phyloP scores from a whole-genome alignment of 305 asterid species.

The Fraxinus latifolia region DNA sequence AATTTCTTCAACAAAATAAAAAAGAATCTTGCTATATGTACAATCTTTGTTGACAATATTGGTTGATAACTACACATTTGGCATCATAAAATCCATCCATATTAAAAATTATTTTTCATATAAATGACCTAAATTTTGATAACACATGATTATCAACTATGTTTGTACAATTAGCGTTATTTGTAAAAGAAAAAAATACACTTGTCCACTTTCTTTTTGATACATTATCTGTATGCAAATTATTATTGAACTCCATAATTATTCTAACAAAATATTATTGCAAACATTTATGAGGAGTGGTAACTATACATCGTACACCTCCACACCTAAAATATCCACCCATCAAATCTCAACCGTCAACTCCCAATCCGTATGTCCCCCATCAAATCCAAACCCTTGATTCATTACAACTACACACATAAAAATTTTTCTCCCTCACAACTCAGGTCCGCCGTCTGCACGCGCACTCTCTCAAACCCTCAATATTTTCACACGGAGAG shows the following conservation, averaged over 20 bases:
- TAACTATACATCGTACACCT: background rate
- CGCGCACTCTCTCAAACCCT: background rate
- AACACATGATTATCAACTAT: too few relatives aligned
- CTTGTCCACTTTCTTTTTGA: too few relatives aligned
- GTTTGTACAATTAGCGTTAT: background rate
- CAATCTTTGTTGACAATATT: background rate
- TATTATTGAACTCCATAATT: background rate
- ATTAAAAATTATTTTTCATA: background rate
- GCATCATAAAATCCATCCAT: background rate
- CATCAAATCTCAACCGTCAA: background rate
- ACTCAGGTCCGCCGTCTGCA: background rate
- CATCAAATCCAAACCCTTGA: background rate
- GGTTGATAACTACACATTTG: background rate
- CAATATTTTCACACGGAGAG: background rate
- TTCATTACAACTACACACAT: background rate
- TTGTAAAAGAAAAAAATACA: too few relatives aligned
- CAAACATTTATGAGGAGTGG: background rate
- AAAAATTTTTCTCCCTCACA: background rate
- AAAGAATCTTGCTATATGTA: background rate
- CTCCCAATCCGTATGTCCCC: background rate
- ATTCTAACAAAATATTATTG: background rate
- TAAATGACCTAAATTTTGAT: too few relatives aligned
- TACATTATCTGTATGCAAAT: too few relatives aligned
- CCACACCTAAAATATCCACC: background rate
- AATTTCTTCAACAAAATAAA: too few relatives aligned